Conservation (phyloP, 768 basidiomycete genomes). For the Lepiota venenata region DNA sequence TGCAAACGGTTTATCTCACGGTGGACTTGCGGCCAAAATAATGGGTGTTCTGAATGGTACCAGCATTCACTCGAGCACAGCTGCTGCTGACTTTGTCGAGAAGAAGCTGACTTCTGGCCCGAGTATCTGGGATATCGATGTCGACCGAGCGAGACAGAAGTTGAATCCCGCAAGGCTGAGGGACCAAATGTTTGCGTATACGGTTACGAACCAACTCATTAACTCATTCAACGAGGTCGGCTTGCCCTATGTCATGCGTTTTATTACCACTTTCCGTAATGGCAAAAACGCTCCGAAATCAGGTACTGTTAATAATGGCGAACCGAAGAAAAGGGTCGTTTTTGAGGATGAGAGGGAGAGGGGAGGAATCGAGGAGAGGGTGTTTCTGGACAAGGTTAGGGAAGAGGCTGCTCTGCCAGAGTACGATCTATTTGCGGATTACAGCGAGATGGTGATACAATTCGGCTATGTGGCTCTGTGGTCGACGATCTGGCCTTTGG, state of each 20-base stretch:
- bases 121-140: conserved; percentile 52
- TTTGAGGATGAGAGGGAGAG: conserved; percentile 66
- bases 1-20: conserved; percentile 10
- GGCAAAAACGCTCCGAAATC: conserved; percentile 9
- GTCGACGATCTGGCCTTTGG: conserved; percentile 93
- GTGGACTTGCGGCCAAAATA: conserved; percentile 19
- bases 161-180: conserved; percentile 68
- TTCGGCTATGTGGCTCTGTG: conserved; percentile 93
- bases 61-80: conserved; percentile 10
- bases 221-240: conserved; percentile 78
- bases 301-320: conserved; percentile 17
- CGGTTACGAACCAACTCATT: conserved; percentile 84
- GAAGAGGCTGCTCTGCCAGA: conserved; percentile 75
- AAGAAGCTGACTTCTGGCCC: conserved; percentile 12
- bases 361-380: conserved; percentile 63
- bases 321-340: conserved; percentile 61
- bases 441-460: conserved; percentile 95
- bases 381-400: conserved; percentile 77
- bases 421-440: conserved; percentile 83
- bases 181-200: conserved; percentile 92
- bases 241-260: conserved; percentile 73
- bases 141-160: conserved; percentile 48
- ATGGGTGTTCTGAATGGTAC: conserved; percentile 29
- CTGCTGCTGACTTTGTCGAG: conserved; percentile 4
- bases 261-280: conserved; percentile 38